Base-by-base conservation (phyloP, 2,329 filamentous ascomycete genomes). In the Fusarium abutilonis region DNA sequence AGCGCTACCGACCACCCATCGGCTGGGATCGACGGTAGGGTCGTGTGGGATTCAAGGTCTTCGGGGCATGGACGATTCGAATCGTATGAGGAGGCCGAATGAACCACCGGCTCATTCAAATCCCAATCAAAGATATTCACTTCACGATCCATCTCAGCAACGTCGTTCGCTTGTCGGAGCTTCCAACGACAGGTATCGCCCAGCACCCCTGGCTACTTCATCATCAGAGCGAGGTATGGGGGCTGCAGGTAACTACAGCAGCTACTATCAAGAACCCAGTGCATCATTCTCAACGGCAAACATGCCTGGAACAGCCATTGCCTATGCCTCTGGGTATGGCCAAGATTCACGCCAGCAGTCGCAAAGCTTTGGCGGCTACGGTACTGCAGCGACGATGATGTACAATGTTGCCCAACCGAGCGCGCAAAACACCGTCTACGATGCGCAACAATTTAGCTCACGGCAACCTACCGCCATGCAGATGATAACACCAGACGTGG, bases 391-490 rank as follows among this genome's bases (percentile, higher is more conserved):
- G 52, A 85, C 86, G 63, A 87, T 94, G 80, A 89, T 95, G 84
- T 96, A 96, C 81, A 89, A 88, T 78, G 89, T 93, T 71, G 80
- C 83, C 73, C 87, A 88, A 74, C 80, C 86, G 71, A 80, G 79
- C 60, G 78, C 82, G 64, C 85, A 86, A 77, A 81, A 80, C 78
- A 75, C 86, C 79, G 82, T 89, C 78, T 96, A 96, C 79, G 90
- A 94, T 76, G 80, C 86, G 73, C 86, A 88, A 74, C 89, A 89
- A 73, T 96, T 92, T 79, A 84, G 88, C 72, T 81, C 87, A 68
- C 88, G 90, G 80, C 90, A 92, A 73, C 85, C 89, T 78, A 86
- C 89, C 82, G 86, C 85, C 60, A 86, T 95, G 78, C 90, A 92
- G 75, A 90, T 92, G 78, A 82, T 86, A 75, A 65, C 73, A 35